Base-by-base conservation (phyloP, 495 filamentous ascomycete species). In the Penicillium robsamsonii region DNA sequence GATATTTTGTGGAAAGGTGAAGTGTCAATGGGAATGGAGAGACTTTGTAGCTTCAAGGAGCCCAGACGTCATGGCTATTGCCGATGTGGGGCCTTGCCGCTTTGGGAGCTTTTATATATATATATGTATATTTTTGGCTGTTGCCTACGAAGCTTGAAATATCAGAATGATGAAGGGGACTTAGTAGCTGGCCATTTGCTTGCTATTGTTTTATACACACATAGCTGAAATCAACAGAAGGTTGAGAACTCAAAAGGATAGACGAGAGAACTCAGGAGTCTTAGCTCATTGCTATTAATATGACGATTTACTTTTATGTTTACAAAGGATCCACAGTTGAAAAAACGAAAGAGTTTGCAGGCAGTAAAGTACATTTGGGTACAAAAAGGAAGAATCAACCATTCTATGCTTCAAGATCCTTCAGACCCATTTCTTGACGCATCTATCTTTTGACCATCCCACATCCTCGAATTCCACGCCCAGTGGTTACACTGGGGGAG, bases 351-450 rank as follows among this genome's bases (percentile, higher is more conserved):
- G 65, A 73, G 67, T 72, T 80, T 75, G 72, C 75, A 75, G 75
- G 73, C 73, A 76, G 74, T 81, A 83, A 80, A 81, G 70, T 81
- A 82, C 79, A 82, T 77, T 77, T 70, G 71, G 71, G 70, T 73
- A 76, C 67, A 73, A 65, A 71, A 71, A 68, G 60, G 69, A 70
- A 70, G 75, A 71, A 72, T 66, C 62, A 67, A 75, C 66, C 70
- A 69, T 65, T 76, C 70, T 74, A 75, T 79, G 72, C 71, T 67
- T 75, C 71, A 75, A 68, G 70, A 72, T 72, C 66, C 67, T 60
- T 60, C 65, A 52, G 64, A 62, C 68, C 62, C 67, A 62, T 65
- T 62, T 71, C 70, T 76, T 72, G 74, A 74, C 64, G 67, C 71
- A 75, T 76, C 70, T 74, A 70, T 78, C 76, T 81, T 81, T 79